Evolutionary conservation across 140 eudicot species (phyloP).

Genomic region (Senecio squalidus): DNA sequence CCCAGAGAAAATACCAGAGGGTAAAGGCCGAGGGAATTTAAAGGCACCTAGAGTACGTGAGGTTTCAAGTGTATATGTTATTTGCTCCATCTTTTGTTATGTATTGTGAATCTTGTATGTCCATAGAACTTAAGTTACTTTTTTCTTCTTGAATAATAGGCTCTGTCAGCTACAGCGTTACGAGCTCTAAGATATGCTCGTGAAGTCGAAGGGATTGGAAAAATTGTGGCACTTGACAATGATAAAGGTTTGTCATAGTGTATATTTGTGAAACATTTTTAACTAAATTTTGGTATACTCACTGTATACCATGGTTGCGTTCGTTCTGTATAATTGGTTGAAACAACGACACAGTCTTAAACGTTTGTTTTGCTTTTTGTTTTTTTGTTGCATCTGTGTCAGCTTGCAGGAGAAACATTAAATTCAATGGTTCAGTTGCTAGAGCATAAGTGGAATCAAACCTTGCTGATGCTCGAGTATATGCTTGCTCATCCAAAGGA

Average conservation of each 20-base stretch:
- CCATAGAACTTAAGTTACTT: neutral
- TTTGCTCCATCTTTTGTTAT: neutral
- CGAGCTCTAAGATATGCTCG: conserved; percentile 97
- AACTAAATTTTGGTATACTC: no score
- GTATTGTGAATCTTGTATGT: neutral
- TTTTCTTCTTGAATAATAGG: conserved; percentile 38
- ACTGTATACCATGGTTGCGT: neutral
- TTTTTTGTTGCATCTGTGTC: conserved; percentile 68
- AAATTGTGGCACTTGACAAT: conserved; percentile 91
- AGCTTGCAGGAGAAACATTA: conserved; percentile 92
- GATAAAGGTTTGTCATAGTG: conserved; percentile 54
- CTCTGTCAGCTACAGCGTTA: conserved; percentile 84
- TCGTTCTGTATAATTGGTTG: neutral
- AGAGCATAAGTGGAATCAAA: conserved; percentile 82
- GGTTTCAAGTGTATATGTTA: conserved; percentile 37
- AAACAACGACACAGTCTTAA: neutral
- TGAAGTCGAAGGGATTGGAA: conserved; percentile 85
- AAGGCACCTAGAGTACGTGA: conserved; percentile 95
- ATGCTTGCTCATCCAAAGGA: conserved; percentile 98
- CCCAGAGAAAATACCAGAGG: conserved; percentile 36
- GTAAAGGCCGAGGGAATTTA: conserved; percentile 43
- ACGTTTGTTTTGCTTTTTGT: neutral
- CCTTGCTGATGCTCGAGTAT: conserved; percentile 94
- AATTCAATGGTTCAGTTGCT: conserved; percentile 88
- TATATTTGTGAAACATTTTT: conserved; percentile 1